A percentile compares a stretch with the other conserved stretches of the same genome.
phyloP scores from a whole-genome alignment of 2,329 filamentous ascomycete genomes.

The Sclerotinia sclerotiorum region DNA sequence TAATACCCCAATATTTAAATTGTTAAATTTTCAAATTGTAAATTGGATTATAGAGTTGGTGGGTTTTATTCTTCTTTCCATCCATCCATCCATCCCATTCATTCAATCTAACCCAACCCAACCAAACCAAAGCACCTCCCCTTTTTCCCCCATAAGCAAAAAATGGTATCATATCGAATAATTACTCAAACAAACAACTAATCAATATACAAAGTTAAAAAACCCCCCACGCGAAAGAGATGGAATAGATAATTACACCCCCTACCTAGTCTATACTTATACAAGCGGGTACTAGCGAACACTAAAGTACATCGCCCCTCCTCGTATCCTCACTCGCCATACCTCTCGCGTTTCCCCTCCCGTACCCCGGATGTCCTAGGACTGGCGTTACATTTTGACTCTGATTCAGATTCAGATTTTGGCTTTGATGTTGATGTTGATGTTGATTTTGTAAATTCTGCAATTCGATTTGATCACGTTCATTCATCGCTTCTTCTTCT shows the following conservation, averaged over 20 bases:
- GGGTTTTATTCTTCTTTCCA: neutral
- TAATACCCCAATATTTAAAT: too few relatives aligned
- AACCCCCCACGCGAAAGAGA: neutral
- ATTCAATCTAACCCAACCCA: neutral
- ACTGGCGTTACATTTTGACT: constrained; percentile 33
- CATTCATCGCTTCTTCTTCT: constrained; percentile 27
- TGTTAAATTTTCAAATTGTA: too few relatives aligned
- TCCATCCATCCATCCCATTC: neutral
- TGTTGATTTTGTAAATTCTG: constrained; percentile 26
- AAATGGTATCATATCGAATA: constrained; percentile 16
- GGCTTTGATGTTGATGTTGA: too few relatives aligned
- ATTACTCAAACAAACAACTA: neutral
- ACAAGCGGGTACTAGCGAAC: neutral
- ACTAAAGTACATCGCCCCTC: constrained; percentile 29
- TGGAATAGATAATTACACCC: too few relatives aligned
- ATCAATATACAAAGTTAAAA: neutral
- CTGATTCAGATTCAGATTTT: neutral
- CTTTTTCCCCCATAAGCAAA: neutral
- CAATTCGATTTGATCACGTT: constrained; percentile 33
- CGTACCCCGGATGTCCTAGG: constrained; percentile 35
- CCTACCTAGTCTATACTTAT: too few relatives aligned
- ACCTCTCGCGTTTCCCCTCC: constrained; percentile 22
- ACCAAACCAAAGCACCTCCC: too few relatives aligned
- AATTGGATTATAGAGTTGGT: neutral
- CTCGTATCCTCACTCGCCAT: constrained; percentile 32